Conservation (phyloP, 129 eudicot species). For the Solidago caesia region DNA sequence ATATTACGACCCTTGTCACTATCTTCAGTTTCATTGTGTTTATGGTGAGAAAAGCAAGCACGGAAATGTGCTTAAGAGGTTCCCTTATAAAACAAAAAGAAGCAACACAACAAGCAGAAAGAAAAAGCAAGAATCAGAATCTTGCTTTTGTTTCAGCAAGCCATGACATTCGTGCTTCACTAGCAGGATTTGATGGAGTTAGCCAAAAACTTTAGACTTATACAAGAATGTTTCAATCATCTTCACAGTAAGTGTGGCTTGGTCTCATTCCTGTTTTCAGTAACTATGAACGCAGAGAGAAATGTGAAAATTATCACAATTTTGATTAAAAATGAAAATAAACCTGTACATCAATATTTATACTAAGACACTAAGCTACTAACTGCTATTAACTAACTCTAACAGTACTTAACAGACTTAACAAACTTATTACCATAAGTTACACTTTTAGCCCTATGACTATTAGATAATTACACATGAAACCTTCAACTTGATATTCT, state of each 20-base stretch:
- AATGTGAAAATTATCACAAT: no score
- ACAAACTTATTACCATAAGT: no score
- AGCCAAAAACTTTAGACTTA: conserved; percentile 31
- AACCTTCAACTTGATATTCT: no score
- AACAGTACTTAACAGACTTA: no score
- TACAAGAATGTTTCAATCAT: conserved; percentile 42
- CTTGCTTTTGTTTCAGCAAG: conserved; percentile 64
- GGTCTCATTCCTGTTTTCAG: background rate
- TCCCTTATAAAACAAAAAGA: conserved; percentile 62
- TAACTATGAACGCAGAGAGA: no score
- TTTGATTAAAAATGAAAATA: no score
- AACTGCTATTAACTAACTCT: no score
- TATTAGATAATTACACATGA: no score
- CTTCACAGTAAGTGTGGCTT: conserved; percentile 44
- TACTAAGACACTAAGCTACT: no score
- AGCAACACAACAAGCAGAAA: conserved; percentile 54
- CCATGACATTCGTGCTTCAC: conserved; percentile 69
- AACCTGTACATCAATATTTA: no score
- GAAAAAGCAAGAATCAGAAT: conserved; percentile 57
- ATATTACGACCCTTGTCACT: conserved; percentile 3
- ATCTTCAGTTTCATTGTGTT: conserved; percentile 29
- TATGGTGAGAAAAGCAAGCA: conserved; percentile 35
- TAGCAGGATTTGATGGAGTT: conserved; percentile 61
- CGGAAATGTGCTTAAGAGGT: conserved; percentile 42
- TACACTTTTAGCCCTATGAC: no score